phyloP scores from a whole-genome alignment of 208 protist genomes.

The Histomonas meleagridis region DNA sequence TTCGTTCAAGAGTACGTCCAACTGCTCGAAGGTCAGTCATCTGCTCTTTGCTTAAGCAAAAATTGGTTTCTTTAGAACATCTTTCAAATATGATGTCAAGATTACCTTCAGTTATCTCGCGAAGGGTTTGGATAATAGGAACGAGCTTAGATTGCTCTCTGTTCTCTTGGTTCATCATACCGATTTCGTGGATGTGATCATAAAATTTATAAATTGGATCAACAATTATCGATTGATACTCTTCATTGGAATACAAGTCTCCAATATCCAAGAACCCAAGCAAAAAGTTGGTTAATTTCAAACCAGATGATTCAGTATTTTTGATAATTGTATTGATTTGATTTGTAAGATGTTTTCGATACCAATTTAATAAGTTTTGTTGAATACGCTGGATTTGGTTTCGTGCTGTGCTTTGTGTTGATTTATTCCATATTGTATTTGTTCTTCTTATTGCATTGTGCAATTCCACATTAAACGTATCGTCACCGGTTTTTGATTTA shows the following conservation, averaged over 20 bases:
- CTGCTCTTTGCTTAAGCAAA: not conserved
- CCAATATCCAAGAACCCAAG: not conserved
- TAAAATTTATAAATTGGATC: not conserved
- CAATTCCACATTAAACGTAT: not conserved
- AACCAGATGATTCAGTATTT: not conserved
- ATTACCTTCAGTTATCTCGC: not conserved
- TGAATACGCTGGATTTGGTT: not conserved
- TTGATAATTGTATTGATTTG: not conserved
- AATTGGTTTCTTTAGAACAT: not conserved
- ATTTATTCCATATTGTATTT: not conserved
- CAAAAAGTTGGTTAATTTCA: not conserved
- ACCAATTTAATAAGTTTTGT: not conserved
- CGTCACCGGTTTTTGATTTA: not conserved
- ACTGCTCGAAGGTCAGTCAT: not conserved
- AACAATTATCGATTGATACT: not conserved
- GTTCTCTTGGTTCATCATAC: not conserved
- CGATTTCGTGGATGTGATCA: not conserved
- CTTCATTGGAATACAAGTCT: not conserved
- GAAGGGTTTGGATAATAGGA: not conserved
- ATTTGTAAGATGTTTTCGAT: not conserved
- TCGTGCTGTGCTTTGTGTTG: not conserved
- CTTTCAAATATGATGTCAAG: not conserved
- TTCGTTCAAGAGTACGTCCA: not conserved
- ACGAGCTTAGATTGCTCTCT: not conserved
- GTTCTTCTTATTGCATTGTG: not conserved